A percentile compares a stretch with the other conserved stretches of the same genome.
These are phyloP conservation scores for Paragyromitra xinjiangensis DNA, from an alignment of 495 filamentous ascomycete species.

Conservation along the genomic window DNA sequence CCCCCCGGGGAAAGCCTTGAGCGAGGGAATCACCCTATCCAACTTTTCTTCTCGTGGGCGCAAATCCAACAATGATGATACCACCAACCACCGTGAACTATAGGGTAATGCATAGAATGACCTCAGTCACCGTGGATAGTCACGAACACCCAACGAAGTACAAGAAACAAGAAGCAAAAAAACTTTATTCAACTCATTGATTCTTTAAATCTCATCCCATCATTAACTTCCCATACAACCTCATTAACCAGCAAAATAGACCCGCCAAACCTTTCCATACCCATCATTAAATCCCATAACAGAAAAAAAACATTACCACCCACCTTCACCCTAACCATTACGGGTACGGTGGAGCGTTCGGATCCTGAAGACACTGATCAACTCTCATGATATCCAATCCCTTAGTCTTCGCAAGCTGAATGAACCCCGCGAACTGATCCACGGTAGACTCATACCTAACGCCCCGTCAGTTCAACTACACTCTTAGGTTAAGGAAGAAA, in stretches of 20 bases:
- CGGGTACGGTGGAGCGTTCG: conserved; percentile 68
- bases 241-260: neutral
- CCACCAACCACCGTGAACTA: too few relatives aligned
- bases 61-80: too few relatives aligned
- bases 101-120: too few relatives aligned
- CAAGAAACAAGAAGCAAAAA: neutral
- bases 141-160: neutral
- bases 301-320: neutral
- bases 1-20: too few relatives aligned
- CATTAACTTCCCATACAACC: neutral
- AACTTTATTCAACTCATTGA: neutral
- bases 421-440: conserved; percentile 71
- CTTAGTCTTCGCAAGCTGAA: conserved; percentile 69
- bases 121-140: too few relatives aligned
- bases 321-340: neutral
- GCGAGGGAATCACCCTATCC: too few relatives aligned
- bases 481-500: neutral
- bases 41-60: too few relatives aligned
- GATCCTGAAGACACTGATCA: conserved; percentile 81
- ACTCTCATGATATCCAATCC: conserved; percentile 78
- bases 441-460: conserved; percentile 70
- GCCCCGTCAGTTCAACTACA: neutral
- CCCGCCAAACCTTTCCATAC: neutral
- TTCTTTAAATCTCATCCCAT: neutral
- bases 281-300: neutral